These are phyloP conservation scores for Phytophthora syringae DNA, from an alignment of 352 stramenopile genomes.

Conservation along the genomic window DNA sequence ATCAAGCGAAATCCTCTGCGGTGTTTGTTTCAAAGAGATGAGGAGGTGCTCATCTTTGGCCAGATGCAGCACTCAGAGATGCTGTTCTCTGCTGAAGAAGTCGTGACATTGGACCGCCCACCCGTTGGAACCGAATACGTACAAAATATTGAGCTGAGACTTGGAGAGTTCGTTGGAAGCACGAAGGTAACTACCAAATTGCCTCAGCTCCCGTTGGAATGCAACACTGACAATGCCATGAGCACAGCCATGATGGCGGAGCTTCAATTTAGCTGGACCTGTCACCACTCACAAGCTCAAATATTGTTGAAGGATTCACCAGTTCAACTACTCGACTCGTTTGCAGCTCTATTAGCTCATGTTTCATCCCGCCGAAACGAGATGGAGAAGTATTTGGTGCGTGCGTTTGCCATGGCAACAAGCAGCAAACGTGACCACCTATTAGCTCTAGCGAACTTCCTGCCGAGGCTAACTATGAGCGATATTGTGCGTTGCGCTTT, in stretches of 20 bases:
- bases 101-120: constrained; percentile 6
- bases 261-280: constrained; percentile 48
- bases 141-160: constrained; percentile 13
- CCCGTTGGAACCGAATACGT: constrained; percentile 29
- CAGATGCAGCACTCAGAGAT: constrained; percentile 7
- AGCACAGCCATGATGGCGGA: constrained; percentile 45
- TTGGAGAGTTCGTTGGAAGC: constrained; percentile 20
- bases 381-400: constrained; percentile 31
- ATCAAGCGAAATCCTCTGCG: constrained; percentile 32
- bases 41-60: constrained; percentile 26
- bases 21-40: constrained; percentile 14
- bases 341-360: constrained; percentile 19
- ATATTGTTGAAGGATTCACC: constrained; percentile 5
- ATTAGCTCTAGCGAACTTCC: constrained; percentile 33
- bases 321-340: constrained; percentile 5
- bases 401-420: constrained; percentile 5
- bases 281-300: constrained; percentile 35
- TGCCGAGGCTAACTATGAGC: constrained; percentile 33
- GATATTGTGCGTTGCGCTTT: constrained; percentile 50
- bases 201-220: constrained; percentile 31
- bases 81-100: not conserved
- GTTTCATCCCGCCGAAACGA: constrained; percentile 18
- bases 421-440: constrained; percentile 21
- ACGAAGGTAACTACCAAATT: not conserved
- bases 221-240: constrained; percentile 31